Evolutionary conservation across 805 yeast genomes (phyloP).

Genomic region (Cyberlindnera mycetangii): DNA sequence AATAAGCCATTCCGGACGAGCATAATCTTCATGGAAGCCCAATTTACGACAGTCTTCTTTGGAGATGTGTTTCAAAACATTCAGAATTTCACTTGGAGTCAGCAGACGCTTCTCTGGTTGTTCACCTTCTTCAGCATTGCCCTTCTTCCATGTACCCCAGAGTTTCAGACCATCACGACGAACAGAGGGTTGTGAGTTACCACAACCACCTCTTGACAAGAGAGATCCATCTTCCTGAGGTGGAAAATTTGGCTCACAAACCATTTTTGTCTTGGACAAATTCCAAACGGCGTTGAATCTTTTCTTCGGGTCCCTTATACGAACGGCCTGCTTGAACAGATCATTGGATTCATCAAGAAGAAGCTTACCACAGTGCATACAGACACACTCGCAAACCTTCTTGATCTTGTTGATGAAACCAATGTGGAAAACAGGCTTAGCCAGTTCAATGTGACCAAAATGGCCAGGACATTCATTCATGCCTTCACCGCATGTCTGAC

Average conservation of each 20-base stretch:
- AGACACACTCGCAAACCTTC: constrained; percentile 92
- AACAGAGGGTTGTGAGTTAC: constrained; percentile 92
- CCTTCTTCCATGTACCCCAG: constrained; percentile 98
- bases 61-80: constrained; percentile 88
- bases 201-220: constrained; percentile 92
- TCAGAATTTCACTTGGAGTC: constrained; percentile 84
- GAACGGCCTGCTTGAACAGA: constrained; percentile 80
- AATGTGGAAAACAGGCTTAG: constrained; percentile 97
- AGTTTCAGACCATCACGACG: constrained; percentile 94
- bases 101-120: constrained; percentile 91
- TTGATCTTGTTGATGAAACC: constrained; percentile 93
- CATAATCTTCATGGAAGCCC: constrained; percentile 93
- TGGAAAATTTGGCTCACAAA: constrained; percentile 85
- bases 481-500: constrained; percentile 99
- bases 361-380: constrained; percentile 98
- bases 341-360: constrained; percentile 72
- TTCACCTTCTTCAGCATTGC: constrained; percentile 74
- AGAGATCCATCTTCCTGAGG: constrained; percentile 59
- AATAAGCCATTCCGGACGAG: constrained; percentile 98
- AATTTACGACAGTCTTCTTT: constrained; percentile 75
- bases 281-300: constrained; percentile 97
- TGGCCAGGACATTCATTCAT: constrained; percentile 99
- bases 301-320: constrained; percentile 89
- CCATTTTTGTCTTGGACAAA: constrained; percentile 85
- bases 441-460: constrained; percentile 97